Conservation (phyloP, 1,284 basidiomycete genomes). For the Macrocystidia cucumis region DNA sequence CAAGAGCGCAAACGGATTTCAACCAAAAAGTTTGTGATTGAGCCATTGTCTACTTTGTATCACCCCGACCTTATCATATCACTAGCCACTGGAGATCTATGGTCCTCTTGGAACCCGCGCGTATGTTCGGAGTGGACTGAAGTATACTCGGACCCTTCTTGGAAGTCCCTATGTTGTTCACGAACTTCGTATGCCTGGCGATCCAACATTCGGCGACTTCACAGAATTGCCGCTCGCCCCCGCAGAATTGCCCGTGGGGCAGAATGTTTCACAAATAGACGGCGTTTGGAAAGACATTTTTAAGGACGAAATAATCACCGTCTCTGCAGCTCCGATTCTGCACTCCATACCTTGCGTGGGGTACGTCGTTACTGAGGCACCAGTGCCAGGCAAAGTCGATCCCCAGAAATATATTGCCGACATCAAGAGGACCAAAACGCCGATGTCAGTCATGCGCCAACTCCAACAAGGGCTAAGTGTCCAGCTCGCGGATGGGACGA, state of each 20-base stretch:
- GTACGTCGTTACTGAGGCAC: conserved; percentile 73
- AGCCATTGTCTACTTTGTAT: conserved; percentile 1
- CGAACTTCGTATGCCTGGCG: conserved; percentile 65
- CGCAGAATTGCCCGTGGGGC: conserved; percentile 57
- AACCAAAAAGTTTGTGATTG: conserved; percentile 24
- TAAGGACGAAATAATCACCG: conserved; percentile 49
- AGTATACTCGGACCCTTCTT: conserved; percentile 67
- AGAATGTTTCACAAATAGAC: conserved; percentile 55
- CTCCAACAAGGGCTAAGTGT: conserved; percentile 69
- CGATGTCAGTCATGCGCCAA: conserved; percentile 62
- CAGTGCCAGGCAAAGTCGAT: conserved; percentile 72
- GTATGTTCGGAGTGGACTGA: conserved; percentile 70
- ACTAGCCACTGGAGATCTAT: conserved; percentile 74
- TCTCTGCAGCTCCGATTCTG: conserved; percentile 79
- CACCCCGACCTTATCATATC: conserved; percentile 3
- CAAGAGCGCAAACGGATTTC: conserved; percentile 30
- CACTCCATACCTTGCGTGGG: conserved; percentile 84
- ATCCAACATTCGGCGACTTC: conserved; percentile 41
- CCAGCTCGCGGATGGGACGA: conserved; percentile 69
- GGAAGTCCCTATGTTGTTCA: conserved; percentile 81
- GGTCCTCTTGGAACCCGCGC: conserved; percentile 83
- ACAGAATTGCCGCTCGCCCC: conserved; percentile 38
- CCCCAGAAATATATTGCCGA: conserved; percentile 56
- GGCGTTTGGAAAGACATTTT: conserved; percentile 73
- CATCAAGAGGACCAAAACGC: conserved; percentile 64